These are phyloP conservation scores for Gossypium australe DNA, from an alignment of 345 rosid genomes.

Conservation along the genomic window DNA sequence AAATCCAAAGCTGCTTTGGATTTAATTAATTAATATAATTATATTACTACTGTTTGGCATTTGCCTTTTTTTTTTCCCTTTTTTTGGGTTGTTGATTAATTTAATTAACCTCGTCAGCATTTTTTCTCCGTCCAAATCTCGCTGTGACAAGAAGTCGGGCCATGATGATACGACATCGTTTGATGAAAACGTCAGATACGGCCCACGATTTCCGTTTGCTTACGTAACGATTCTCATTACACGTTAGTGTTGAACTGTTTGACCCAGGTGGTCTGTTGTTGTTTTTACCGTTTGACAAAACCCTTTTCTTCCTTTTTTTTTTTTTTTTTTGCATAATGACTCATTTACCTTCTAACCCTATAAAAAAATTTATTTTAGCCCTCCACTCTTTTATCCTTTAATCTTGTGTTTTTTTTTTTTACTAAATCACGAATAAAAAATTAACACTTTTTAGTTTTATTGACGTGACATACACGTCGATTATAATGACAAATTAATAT, in stretches of 20 bases:
- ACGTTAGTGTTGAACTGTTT: too few relatives aligned
- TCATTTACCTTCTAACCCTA: too few relatives aligned
- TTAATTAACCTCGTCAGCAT: background rate
- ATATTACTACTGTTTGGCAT: background rate
- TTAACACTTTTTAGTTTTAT: too few relatives aligned
- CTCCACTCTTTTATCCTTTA: too few relatives aligned
- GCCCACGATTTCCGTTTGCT: background rate
- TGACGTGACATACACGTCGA: rapidly evolving
- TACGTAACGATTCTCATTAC: constrained; percentile 19
- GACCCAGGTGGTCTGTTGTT: too few relatives aligned
- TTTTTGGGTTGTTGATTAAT: background rate
- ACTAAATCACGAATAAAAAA: too few relatives aligned
- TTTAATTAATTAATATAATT: background rate
- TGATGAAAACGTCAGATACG: constrained; percentile 13
- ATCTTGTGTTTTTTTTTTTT: too few relatives aligned
- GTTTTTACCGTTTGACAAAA: too few relatives aligned
- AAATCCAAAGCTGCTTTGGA: background rate
- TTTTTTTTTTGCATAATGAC: too few relatives aligned
- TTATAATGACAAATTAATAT: rapidly evolving
- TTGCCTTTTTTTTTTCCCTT: background rate
- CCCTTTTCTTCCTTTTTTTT: too few relatives aligned
- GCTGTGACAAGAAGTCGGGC: background rate
- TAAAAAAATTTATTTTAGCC: too few relatives aligned
- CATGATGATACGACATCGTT: background rate
- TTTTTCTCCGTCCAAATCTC: constrained; percentile 41